phyloP scores from a whole-genome alignment of 2,329 filamentous ascomycete species.

The Akanthomyces muscarius region DNA sequence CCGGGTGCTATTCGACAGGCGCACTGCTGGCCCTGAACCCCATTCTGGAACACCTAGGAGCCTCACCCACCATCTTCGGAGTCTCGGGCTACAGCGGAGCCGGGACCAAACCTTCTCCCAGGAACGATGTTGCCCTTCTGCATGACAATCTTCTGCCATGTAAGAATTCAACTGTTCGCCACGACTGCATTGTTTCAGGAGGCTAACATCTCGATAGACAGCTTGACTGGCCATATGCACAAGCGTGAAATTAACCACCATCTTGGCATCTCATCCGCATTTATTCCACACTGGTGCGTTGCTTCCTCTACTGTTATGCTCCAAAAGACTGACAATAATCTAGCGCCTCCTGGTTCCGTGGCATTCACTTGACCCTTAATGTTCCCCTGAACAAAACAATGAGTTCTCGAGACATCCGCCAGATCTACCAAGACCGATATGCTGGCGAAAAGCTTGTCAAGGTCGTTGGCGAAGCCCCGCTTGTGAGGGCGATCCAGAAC shows the following conservation, averaged over 20 bases:
- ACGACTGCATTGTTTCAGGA: not conserved
- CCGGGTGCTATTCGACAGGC: constrained; percentile 92
- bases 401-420: constrained; percentile 86
- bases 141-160: constrained; percentile 83
- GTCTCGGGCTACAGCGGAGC: constrained; percentile 93
- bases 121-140: constrained; percentile 84
- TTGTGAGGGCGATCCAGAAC: constrained; percentile 78
- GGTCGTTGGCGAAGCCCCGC: constrained; percentile 80
- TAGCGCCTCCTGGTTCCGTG: constrained; percentile 86
- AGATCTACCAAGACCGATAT: constrained; percentile 93
- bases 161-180: not conserved
- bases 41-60: constrained; percentile 70
- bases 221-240: constrained; percentile 80
- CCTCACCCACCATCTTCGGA: constrained; percentile 79
- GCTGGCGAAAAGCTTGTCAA: constrained; percentile 94
- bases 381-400: constrained; percentile 83
- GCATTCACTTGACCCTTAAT: constrained; percentile 87
- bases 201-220: constrained; percentile 2
- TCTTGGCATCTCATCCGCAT: constrained; percentile 70
- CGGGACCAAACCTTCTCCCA: constrained; percentile 87
- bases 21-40: constrained; percentile 87
- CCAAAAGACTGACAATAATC: not conserved
- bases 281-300: constrained; percentile 71
- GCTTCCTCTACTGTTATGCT: not conserved
- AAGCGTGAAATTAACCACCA: constrained; percentile 84